Evolutionary conservation across 2,329 filamentous ascomycete species (phyloP), one percentile per base, ranked within the genome.

Genomic region (Penicillium sp.): DNA sequence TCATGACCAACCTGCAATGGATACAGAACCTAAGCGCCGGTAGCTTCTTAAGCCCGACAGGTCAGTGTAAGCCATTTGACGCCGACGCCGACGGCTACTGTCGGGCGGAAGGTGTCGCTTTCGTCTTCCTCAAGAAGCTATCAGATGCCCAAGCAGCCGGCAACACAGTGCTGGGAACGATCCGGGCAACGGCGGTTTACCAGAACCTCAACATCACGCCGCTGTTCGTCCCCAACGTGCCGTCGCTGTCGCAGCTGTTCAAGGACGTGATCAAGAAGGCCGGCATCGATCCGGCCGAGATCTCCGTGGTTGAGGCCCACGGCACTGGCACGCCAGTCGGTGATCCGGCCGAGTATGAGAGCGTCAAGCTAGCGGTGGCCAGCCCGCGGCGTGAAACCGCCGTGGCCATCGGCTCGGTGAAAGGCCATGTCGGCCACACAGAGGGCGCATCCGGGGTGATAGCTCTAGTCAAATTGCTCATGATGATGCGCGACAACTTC

Each of bases 41-140:
- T 1, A 64, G 64, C 4, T 79, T 81, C 55, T 59, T 81, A 0
- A 78, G 73, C 26, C 69, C 70, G 0, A 77, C 73, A 1, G 80
- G 80, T 0, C 66, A 72, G 12, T 83, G 79, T 53, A 78, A 78
- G 46, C 69, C 77, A 1, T 80, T 79, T 53, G 77, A 44, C 26
- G 1, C 71, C 12, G 56, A 64, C 11, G 80, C 78, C 0, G 77
- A 82, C 62, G 80, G 80, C 1, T 82, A 82, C 58, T 80, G 78
- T 53, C 75, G 80, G 5, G 77, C 69, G 0, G 80, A 82, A 67
- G 30, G 30, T 2, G 11, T 71, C 26, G 79, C 69, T 0, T 64
- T 71, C 25, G 69, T 82, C 5, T 69, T 80, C 5, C 56, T 83
- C 16, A 83, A 82, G 66, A 62, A 66, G 12, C 61, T 82, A 4